These are phyloP conservation scores for Sclerotinia spermophila DNA, from an alignment of 2,329 filamentous ascomycete genomes.

Conservation along the genomic window DNA sequence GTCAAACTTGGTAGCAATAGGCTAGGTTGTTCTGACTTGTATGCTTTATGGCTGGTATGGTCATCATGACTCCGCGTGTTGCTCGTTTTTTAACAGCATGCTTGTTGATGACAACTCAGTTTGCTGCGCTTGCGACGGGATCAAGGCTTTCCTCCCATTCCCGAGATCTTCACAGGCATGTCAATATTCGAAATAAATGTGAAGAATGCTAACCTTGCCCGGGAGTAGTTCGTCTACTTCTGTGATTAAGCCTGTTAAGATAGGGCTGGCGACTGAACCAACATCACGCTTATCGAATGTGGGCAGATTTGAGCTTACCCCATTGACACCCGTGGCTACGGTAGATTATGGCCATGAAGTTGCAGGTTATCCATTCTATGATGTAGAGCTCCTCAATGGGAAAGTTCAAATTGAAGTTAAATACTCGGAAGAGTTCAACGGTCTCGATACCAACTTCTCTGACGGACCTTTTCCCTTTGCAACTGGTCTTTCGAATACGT, in stretches of 20 bases:
- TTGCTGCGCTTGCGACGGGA: not conserved
- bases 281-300: not conserved
- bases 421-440: constrained; percentile 1
- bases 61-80: not conserved
- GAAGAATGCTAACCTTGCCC: not conserved
- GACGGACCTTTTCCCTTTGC: not conserved
- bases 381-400: not conserved
- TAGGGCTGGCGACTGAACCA: not conserved
- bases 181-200: not conserved
- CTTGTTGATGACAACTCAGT: not conserved
- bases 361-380: not conserved
- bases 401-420: not conserved
- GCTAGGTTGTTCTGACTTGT: not conserved
- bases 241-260: not conserved
- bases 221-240: not conserved
- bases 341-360: not conserved
- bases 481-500: not conserved
- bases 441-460: not conserved
- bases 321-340: not conserved
- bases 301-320: not conserved
- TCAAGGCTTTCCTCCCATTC: not conserved
- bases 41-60: not conserved
- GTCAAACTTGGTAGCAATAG: not conserved
- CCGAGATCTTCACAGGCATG: not conserved
- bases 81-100: not conserved